Base-by-base conservation (phyloP, 2,329 filamentous ascomycete genomes). In the Colletotrichum sp. region DNA sequence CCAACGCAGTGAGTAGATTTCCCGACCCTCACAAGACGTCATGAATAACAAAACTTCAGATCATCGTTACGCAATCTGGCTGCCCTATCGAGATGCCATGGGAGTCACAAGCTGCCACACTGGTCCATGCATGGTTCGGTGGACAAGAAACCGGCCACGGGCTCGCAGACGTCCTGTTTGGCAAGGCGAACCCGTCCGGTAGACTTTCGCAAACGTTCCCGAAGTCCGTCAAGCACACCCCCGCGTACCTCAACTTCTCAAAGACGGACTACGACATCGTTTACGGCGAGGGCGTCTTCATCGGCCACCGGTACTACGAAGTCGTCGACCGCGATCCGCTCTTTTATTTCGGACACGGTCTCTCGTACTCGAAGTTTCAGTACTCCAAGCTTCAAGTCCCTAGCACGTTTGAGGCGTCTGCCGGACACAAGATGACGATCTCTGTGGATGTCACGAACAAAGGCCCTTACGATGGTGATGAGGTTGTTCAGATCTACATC, bases 61-160 rank as follows among this genome's bases (percentile, higher is more conserved):
- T 92, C 2, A 91, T 97, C 3, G 93, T 96, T 3, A 92, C 95
- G 81, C 94, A 96, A 80, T 95, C 93, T 0, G 95, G 94, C 43
- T 95, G 94, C 0, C 94, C 94, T 0, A 90, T 94, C 28, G 88
- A 90, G 71, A 93, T 95, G 92, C 93, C 93, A 1, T 95, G 93
- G 93, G 87, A 91, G 2, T 82, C 86, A 18, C 84, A 88, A 36
- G 90, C 91, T 3, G 82, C 85, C 9, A 91, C 92, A 3, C 86
- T 96, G 3, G 81, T 96, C 2, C 94, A 96, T 80, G 94, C 94
- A 9, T 97, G 94, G 94, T 97, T 96, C 80, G 94, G 94, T 76
- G 95, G 95, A n/a, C 95, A 97, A 80, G 95, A 97, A 85, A 94
- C 93, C 7, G 95, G 95, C 7, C 95, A 96, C 81, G 93, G 92